Percentiles rank a stretch among this genome's conserved stretches.
Conservation (phyloP, 1,284 basidiomycete species). For the Termitomyces sp. region DNA sequence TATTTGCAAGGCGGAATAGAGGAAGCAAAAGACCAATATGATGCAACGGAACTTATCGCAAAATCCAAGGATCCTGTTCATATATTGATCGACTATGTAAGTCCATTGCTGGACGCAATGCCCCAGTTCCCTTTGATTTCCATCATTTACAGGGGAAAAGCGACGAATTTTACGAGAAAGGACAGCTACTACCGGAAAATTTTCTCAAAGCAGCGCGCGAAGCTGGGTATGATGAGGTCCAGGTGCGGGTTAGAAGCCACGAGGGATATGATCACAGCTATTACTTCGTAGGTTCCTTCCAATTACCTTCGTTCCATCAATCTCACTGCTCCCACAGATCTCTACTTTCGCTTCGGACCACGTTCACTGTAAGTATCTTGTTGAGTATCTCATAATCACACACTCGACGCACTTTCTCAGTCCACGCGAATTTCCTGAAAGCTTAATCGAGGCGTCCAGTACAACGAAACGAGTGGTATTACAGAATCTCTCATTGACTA, state of each 20-base stretch:
- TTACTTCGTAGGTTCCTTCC: conserved; percentile 71
- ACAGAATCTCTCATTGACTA: not conserved
- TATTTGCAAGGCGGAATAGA: conserved; percentile 78
- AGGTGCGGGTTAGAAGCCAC: conserved; percentile 78
- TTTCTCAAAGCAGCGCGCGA: conserved; percentile 76
- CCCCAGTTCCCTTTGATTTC: not conserved
- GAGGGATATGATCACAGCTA: conserved; percentile 93
- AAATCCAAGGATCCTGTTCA: conserved; percentile 63
- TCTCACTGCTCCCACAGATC: conserved; percentile 47
- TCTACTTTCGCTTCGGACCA: conserved; percentile 71
- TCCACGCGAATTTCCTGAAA: conserved; percentile 75
- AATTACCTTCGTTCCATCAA: conserved; percentile 33
- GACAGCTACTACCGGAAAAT: conserved; percentile 86
- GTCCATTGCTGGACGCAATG: conserved; percentile 21
- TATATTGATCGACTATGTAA: conserved; percentile 81
- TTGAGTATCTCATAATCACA: not conserved
- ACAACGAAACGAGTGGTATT: conserved; percentile 1
- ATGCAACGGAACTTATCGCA: conserved; percentile 83
- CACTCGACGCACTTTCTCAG: conserved; percentile 32
- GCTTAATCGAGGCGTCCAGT: conserved; percentile 33
- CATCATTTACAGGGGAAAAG: conserved; percentile 58
- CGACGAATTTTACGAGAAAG: conserved; percentile 84
- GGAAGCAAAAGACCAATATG: conserved; percentile 74
- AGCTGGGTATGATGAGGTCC: conserved; percentile 68
- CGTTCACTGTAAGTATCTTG: conserved; percentile 47